Evolutionary conservation across 2,329 filamentous ascomycete species (phyloP), one percentile per base, ranked within the genome.

Genomic region (Davidsoniella australis): DNA sequence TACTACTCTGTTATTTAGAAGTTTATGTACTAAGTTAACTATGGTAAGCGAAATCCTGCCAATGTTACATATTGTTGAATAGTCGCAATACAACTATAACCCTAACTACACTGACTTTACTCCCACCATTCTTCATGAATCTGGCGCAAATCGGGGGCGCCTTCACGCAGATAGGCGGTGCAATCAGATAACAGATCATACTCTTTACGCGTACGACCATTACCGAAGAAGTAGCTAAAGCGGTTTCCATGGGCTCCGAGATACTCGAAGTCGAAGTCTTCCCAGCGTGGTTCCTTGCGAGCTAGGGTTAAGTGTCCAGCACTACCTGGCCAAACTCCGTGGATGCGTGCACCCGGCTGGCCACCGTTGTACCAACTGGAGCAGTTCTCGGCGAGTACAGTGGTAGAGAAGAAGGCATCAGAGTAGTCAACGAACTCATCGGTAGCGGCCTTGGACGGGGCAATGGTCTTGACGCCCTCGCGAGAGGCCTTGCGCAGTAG

Each of bases 321-420:
- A 55, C 76, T 81, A 0, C 80, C 80, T 0, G 81, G 82, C 73
- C 80, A 86, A 5, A 82, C 58, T 0, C 79, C 80, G 54, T 82
- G 77, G 20, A 85, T 76, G 3, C 78, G 65, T 0, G 68, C 72
- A 0, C 79, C 80, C 0, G 78, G 72, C 5, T 64, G 63, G 0
- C 76, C 76, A 10, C 80, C 76, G 53, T 85, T 85, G 52, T 81
- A 82, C 82, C 82, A 85, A 0, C 75, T 80, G 39, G 73, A 76
- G 59, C 81, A 85, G 50, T 75, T 72, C 47, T 80, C 75, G 0
- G 69, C 68, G 50, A 80, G 61, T 1, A 76, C 72, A 0, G 72
- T 76, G 18, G 61, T 68, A 0, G 63, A 60, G 56, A 76, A 76
- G 58, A 75, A 77, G 0, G 69, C 68, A 54, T 76, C 70, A 23